Percentiles rank a stretch among this genome's conserved stretches.
Conservation (phyloP, 352 stramenopile species). For the Pythium dissotocum region DNA sequence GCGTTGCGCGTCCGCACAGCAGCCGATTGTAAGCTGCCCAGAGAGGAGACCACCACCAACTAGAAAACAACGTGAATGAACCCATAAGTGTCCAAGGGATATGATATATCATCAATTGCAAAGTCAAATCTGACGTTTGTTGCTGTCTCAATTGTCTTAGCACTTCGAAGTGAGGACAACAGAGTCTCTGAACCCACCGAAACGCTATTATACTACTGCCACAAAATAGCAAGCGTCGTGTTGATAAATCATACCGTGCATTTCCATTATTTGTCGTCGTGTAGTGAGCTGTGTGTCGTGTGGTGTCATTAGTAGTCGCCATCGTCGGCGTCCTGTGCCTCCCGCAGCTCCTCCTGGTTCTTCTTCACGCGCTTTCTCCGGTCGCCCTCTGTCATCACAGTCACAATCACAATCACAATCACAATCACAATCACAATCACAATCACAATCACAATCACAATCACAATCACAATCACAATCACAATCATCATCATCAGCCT, state of each 20-base stretch:
- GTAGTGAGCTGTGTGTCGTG: no score
- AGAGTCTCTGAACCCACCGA: no score
- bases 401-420: neutral
- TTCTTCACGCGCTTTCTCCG: conserved; percentile 63
- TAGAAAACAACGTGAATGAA: neutral
- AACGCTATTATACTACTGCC: no score
- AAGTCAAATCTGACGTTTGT: neutral
- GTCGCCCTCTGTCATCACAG: conserved; percentile 44
- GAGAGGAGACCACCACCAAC: neutral
- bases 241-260: neutral
- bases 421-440: neutral
- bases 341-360: conserved; percentile 35
- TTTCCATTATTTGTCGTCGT: neutral
- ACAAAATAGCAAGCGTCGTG: no score
- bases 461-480: neutral
- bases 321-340: conserved; percentile 35
- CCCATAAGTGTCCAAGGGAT: no score
- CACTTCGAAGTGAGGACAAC: no score
- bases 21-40: conserved; percentile 57
- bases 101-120: neutral
- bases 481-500: neutral
- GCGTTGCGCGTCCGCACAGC: conserved; percentile 60
- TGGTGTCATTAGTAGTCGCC: conserved; percentile 31
- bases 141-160: no score
- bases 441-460: neutral